Conservation (phyloP, 2,329 filamentous ascomycete species). For the Chalara sp. region DNA sequence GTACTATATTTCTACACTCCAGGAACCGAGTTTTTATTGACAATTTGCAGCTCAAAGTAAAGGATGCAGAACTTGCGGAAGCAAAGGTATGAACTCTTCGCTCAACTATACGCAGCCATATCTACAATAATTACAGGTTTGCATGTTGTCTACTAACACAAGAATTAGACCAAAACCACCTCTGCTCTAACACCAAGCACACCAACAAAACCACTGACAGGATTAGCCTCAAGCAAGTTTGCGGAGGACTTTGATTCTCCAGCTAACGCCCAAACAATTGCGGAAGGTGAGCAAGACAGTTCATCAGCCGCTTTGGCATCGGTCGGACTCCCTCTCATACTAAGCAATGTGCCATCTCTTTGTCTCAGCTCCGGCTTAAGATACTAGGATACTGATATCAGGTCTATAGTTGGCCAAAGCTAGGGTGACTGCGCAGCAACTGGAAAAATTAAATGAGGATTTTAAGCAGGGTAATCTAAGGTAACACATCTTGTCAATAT, state of each 20-base stretch:
- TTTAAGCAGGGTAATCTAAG: slow-evolving; percentile 46
- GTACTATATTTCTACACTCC: neutral
- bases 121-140: neutral
- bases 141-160: neutral
- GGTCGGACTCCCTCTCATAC: slow-evolving; percentile 42
- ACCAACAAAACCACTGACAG: slow-evolving; percentile 26
- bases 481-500: slow-evolving; percentile 15
- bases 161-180: slow-evolving; percentile 37
- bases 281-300: slow-evolving; percentile 54
- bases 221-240: slow-evolving; percentile 48
- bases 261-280: slow-evolving; percentile 23
- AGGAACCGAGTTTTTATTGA: neutral
- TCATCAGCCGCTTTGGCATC: slow-evolving; percentile 60
- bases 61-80: slow-evolving; percentile 57
- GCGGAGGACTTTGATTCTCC: slow-evolving; percentile 34
- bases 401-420: slow-evolving; percentile 26
- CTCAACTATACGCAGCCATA: neutral
- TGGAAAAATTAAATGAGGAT: slow-evolving; percentile 48
- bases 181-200: slow-evolving; percentile 26
- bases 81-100: slow-evolving; percentile 40
- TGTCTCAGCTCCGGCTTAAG: neutral
- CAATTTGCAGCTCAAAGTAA: slow-evolving; percentile 36
- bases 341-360: slow-evolving; percentile 12
- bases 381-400: neutral
- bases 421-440: slow-evolving; percentile 22